Evolutionary conservation across 163 green algal genomes (phyloP), one percentile per base, ranked within the genome.

Genomic region (Prototheca wickerhamii): DNA sequence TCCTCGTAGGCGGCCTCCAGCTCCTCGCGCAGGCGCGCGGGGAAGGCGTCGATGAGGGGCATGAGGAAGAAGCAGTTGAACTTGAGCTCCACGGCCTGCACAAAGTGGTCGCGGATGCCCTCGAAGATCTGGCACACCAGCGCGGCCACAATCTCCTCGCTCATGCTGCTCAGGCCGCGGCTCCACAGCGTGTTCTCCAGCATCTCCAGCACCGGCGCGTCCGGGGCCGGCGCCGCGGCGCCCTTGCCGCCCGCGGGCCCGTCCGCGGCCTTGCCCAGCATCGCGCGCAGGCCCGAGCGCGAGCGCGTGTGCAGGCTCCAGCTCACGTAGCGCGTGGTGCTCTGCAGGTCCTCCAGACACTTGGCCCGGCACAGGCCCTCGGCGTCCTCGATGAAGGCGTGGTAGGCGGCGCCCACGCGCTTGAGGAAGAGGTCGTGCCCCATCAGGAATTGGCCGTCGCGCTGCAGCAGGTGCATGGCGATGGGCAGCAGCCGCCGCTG

Each of bases 31-130:
- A 97, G 76, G 25, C 75, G 71, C 20, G 76, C 71, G 26, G 89
- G 87, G 78, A 98, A 98, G 23, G 74, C 65, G 79, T 97, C 88
- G 20, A 98, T 76, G 26, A 97, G 54, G 5, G 89, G 89, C 91
- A 98, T 96, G 40, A 97, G 82, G 85, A 97, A 96, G 83, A 97
- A 97, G 78, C 90, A 96, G 81, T 96, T 97, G 87, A 96, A 96
- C 84, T 94, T 91, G 57, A 91, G 78, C 76, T 91, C 82, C 57
- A 82, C 73, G 23, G 59, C 58, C 65, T 84, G 72, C 37, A 95
- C 83, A 63, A 91, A 79, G 70, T 92, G 81, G 71, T 92, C 83
- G 42, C 87, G 74, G 69, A 95, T 95, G 68, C 87, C 87, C 55
- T 85, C 79, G 64, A 92, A 95, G 58, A 95, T 90, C 76, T 95